Base-by-base conservation (phyloP, 768 basidiomycete species). In the Mycena crocata region DNA sequence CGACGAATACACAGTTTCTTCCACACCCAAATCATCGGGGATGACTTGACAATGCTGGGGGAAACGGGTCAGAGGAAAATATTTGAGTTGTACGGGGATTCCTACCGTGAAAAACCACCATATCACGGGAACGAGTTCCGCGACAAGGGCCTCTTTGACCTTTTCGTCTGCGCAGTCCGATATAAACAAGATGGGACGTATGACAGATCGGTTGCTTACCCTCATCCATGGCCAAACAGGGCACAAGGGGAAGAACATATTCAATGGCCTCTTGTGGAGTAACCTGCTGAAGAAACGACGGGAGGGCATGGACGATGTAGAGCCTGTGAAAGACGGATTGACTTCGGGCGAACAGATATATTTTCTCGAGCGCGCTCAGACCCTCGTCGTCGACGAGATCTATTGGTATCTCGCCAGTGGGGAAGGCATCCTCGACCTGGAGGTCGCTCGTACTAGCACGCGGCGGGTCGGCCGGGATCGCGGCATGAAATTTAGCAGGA, bases 221-320 rank as follows among this genome's bases (percentile, higher is more conserved):
- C 76, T 94, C 89, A 73, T 96, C 95, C 78, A 92, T 89, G 12
- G 94, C 94, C 31, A 98, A 87, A 45, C 86, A 87, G 55, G 87
- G 91, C 62, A 99, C 86, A n/a, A 98, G 87, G 1, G 96, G 96
- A 23, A 97, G 81, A 62, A 99, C 94, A 74, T 97, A 99, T 77
- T 95, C 93, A 71, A 95, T 90, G 6, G 95, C 95, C 70, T 99
- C 96, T 60, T 88, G 87, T 4, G 96, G 92, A 21, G 92, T 84
- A 56, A 98, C 92, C 50, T 90, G 83, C 62, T 84, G 79, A 35
- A 98, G 86, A 78, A 93, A 90, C 3, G 88, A 83, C n/a, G 92
- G 91, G 37, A 98, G 86, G 39, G 92, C 88, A 72, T 92, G 91
- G 0, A 92, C 88, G 74, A 99, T 96, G 81, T 91, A 97, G 42